A percentile compares a stretch with the other conserved stretches of the same genome.
These are phyloP conservation scores for Ulmus americana DNA, from an alignment of 331 rosid species.

Conservation along the genomic window DNA sequence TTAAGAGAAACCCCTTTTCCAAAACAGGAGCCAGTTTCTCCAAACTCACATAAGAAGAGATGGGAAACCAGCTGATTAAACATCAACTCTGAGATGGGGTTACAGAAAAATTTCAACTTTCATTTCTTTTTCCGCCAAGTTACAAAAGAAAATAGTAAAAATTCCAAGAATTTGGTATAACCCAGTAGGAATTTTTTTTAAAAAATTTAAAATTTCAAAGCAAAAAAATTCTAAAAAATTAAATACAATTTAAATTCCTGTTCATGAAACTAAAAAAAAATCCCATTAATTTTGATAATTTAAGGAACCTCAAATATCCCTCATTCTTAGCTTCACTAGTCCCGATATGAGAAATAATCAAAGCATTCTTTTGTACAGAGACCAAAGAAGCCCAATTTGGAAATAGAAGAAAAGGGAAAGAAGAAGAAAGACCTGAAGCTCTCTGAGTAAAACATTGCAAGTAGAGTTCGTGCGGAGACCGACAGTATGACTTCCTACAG, in stretches of 20 bases:
- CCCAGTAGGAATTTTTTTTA: conserved; percentile 2
- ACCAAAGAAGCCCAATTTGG: background rate
- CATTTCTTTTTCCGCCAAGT: background rate
- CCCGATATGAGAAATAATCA: conserved; percentile 15
- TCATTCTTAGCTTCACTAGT: conserved; percentile 19
- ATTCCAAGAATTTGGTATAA: conserved; percentile 13
- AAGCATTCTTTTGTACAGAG: conserved; percentile 29
- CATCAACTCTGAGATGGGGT: background rate
- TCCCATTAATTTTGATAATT: background rate
- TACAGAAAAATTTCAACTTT: background rate
- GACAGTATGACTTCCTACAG: conserved; percentile 60
- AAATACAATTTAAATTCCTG: background rate
- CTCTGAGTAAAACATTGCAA: conserved; percentile 79
- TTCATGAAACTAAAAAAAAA: background rate
- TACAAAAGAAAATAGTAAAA: background rate
- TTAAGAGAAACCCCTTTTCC: too few species aligned
- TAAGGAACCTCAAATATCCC: conserved; percentile 30
- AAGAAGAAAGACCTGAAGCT: conserved; percentile 64
- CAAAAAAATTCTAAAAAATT: too few species aligned
- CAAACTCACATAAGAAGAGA: too few species aligned
- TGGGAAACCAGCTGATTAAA: background rate
- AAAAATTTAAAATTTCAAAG: background rate
- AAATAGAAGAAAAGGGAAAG: conserved; percentile 1
- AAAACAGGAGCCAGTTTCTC: too few species aligned
- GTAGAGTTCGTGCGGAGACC: conserved; percentile 49